Percentiles rank a stretch among this genome's conserved stretches.
phyloP scores from a whole-genome alignment of 345 rosid genomes.

The Populus alba region DNA sequence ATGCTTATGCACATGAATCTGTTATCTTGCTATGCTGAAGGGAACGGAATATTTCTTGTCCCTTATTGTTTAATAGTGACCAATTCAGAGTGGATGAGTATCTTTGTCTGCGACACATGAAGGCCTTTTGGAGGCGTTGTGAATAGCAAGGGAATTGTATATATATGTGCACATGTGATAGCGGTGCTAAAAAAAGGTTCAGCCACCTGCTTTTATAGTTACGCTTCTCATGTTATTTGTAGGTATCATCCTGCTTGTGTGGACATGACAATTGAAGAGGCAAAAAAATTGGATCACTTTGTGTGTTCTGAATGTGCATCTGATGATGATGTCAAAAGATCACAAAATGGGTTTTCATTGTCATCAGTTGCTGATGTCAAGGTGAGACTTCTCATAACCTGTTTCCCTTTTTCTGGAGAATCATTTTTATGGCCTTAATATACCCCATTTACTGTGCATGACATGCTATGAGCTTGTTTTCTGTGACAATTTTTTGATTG shows the following conservation, averaged over 20 bases:
- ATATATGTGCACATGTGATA: neutral
- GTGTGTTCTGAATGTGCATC: conserved; percentile 69
- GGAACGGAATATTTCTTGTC: too few species aligned
- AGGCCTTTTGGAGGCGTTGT: neutral
- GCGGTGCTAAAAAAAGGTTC: neutral
- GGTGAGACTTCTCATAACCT: conserved; percentile 33
- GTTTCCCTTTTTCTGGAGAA: neutral
- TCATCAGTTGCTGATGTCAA: conserved; percentile 46
- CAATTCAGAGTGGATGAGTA: too few species aligned
- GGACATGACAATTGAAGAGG: conserved; percentile 76
- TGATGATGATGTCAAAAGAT: conserved; percentile 52
- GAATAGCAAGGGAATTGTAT: neutral
- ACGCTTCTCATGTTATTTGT: conserved; percentile 13
- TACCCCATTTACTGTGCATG: neutral
- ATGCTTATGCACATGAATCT: neutral
- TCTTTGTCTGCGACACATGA: too few species aligned
- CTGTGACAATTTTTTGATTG: neutral
- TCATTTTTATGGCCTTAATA: neutral
- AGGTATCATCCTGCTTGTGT: conserved; percentile 96
- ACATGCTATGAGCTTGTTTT: neutral
- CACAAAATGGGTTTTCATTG: conserved; percentile 61
- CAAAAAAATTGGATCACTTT: conserved; percentile 73
- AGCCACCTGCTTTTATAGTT: neutral
- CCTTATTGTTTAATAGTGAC: too few species aligned
- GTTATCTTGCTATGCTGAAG: too few species aligned